These are phyloP conservation scores for Myrica gale DNA, from an alignment of 306 rosid genomes.

Conservation along the genomic window DNA sequence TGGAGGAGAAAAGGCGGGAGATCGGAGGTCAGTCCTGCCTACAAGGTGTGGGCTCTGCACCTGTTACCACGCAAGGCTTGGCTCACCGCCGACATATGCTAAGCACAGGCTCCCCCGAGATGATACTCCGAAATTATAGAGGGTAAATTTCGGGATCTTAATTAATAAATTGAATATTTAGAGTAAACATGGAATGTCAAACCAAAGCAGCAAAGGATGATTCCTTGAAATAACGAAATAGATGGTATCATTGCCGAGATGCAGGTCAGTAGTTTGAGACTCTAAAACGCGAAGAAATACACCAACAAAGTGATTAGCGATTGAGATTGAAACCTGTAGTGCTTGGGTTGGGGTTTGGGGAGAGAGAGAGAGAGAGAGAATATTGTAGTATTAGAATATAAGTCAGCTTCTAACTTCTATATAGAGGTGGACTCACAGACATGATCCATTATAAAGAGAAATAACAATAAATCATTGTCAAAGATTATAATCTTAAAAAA, in stretches of 20 bases:
- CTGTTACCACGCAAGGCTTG: background rate
- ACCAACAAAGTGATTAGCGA: background rate
- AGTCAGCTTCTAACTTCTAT: conserved; percentile 6
- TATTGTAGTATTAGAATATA: background rate
- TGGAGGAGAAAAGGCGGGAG: background rate
- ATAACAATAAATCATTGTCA: background rate
- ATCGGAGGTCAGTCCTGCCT: too few species aligned
- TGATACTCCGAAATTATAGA: background rate
- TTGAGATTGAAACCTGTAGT: background rate
- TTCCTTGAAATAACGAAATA: background rate
- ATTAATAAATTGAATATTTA: background rate
- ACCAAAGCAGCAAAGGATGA: background rate
- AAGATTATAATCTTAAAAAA: background rate
- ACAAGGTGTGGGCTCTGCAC: background rate
- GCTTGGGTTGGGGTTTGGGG: conserved; percentile 2
- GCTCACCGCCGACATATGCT: background rate
- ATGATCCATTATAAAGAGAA: background rate
- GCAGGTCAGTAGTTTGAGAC: background rate
- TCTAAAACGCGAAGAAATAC: background rate
- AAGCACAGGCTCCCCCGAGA: too few species aligned
- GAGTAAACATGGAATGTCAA: background rate
- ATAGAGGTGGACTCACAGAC: background rate
- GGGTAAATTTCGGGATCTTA: background rate
- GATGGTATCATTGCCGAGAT: background rate
- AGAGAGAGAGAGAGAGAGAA: background rate